Conservation (phyloP, 148 eudicot genomes). For the Camellia granthamiana region DNA sequence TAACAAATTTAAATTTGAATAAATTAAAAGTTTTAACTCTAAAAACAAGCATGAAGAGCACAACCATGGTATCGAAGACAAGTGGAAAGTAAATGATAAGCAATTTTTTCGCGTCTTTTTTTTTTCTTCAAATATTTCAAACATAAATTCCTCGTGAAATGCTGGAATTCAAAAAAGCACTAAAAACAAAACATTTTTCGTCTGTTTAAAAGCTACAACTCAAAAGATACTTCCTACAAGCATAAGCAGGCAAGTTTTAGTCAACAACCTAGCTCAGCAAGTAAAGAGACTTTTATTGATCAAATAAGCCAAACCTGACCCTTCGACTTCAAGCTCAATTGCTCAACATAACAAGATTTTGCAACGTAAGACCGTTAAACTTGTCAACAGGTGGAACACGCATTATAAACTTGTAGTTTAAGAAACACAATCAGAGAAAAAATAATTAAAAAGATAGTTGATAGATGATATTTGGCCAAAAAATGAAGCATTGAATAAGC, state of each 20-base stretch:
- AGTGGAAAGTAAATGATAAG: no score
- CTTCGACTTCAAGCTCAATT: background rate
- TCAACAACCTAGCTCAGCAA: background rate
- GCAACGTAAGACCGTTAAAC: background rate
- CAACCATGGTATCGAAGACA: background rate
- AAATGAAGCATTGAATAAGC: no score
- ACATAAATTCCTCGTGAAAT: background rate
- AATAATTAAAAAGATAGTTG: no score
- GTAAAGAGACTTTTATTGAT: background rate
- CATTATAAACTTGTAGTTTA: background rate
- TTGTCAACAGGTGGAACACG: background rate
- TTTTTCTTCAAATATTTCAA: background rate
- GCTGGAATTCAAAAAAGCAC: background rate
- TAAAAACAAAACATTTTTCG: background rate
- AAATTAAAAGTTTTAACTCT: background rate
- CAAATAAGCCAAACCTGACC: background rate
- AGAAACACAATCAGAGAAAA: no score
- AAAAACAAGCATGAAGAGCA: background rate
- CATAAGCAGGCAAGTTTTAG: background rate
- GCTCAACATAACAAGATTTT: background rate
- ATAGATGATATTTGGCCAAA: no score
- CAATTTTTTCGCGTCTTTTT: background rate
- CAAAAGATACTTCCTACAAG: background rate
- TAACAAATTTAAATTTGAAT: no score
- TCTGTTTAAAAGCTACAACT: background rate